Base-by-base conservation (phyloP, 1,139 yeast genomes). In the Geotrichum australiense region DNA sequence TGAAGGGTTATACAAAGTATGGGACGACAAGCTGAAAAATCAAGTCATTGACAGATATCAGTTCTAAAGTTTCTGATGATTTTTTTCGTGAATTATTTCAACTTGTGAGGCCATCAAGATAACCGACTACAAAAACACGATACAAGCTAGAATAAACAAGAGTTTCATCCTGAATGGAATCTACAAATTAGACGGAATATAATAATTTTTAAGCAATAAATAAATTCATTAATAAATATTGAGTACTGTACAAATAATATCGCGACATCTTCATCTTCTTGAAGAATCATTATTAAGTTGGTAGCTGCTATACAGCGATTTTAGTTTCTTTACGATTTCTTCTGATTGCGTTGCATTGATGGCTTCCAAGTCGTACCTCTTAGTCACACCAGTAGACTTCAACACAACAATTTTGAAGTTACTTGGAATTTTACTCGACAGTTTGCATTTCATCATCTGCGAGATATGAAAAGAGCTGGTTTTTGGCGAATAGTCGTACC, bases 311-410 rank as follows among this genome's bases (percentile, higher is more conserved):
- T 32, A 37, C 8, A 45, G 30, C 1, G 34, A 33, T 32, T 41
- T 45, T n/a, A 87, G 66, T 53, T 80, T 80, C 15, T 73, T 66
- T 5, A 89, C 81, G 42, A 91, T 89, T 50, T 84, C 95, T 33
- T 70, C 73, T 39, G 94, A 78, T 51, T 82, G 84, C 2, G 62
- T 60, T 0, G 70, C 66, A 39, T 71, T 74, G 4, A 69, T 68
- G 0, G 96, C 94, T 54, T 89, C 96, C 48, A 91, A 71, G 53
- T 86, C 94, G 57, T 89, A 91, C 53, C 93, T 76, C 61, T 91
- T 89, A 8, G 77, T 70, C 5, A 41, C 44, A 3, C 76, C 78
- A 15, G 68, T 69, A 3, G 73, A 70, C 57, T 85, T 84, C 56
- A 73, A 69, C n/a, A 89, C 79, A 14, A 85, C 80, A 15, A 91